These are phyloP conservation scores for Fragaria vesca DNA, from an alignment of 306 rosid species.

Conservation along the genomic window DNA sequence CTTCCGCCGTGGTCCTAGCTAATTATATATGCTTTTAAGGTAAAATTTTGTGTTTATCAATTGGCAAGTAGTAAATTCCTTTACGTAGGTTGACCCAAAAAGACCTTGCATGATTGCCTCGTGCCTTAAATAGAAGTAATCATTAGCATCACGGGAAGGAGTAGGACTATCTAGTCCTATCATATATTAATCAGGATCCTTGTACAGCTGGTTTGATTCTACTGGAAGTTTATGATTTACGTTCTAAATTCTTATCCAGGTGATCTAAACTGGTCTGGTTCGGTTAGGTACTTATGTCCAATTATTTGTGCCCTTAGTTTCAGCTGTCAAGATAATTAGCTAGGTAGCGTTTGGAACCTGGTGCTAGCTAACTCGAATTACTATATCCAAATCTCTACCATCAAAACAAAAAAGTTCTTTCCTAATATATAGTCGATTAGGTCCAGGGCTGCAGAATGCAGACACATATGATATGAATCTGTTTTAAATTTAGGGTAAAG, in stretches of 20 bases:
- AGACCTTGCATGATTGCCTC: not conserved
- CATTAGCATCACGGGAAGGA: not conserved
- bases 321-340: not conserved
- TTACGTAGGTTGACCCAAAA: not conserved
- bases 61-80: not conserved
- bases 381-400: not conserved
- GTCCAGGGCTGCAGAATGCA: not conserved
- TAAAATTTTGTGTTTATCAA: not conserved
- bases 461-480: not conserved
- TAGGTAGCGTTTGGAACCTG: not conserved
- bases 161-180: not conserved
- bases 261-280: not conserved
- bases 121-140: not conserved
- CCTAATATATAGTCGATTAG: not conserved
- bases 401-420: too few species aligned
- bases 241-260: not conserved
- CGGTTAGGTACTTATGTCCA: not conserved
- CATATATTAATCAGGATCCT: not conserved
- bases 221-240: not conserved
- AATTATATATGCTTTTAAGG: not conserved
- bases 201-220: not conserved
- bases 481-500: not conserved
- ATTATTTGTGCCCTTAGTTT: not conserved
- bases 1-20: not conserved
- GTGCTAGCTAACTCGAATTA: not conserved